These are phyloP conservation scores for Fusarium camptoceras DNA, from an alignment of 2,329 filamentous ascomycete genomes.

Conservation along the genomic window DNA sequence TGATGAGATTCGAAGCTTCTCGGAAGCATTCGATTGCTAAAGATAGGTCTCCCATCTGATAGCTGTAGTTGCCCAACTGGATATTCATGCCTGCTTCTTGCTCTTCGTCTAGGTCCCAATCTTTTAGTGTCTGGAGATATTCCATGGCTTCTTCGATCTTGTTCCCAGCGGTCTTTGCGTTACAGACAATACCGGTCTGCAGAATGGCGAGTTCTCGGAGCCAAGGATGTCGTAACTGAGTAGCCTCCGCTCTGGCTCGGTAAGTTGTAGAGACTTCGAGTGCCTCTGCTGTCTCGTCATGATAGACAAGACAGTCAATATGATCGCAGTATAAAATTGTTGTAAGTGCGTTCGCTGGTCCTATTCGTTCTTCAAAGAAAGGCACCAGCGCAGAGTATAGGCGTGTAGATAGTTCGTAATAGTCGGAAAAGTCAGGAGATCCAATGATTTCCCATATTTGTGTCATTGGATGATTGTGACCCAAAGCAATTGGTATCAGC, in stretches of 20 bases:
- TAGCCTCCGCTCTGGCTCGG: conserved; percentile 46
- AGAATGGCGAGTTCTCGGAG: conserved; percentile 49
- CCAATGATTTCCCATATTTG: conserved; percentile 50
- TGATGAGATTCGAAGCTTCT: conserved; percentile 47
- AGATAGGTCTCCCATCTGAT: conserved; percentile 44
- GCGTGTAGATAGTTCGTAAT: conserved; percentile 49
- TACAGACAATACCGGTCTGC: conserved; percentile 49
- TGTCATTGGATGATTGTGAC: conserved; percentile 47
- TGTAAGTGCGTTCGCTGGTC: conserved; percentile 50
- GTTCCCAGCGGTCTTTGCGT: conserved; percentile 47
- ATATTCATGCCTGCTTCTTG: conserved; percentile 50
- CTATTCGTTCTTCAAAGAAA: conserved; percentile 48
- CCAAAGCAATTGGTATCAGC: conserved; percentile 49
- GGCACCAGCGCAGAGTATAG: conserved; percentile 50
- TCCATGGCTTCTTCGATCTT: conserved; percentile 48
- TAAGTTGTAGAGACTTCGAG: conserved; percentile 48
- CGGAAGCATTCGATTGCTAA: conserved; percentile 48
- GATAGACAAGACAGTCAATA: conserved; percentile 50
- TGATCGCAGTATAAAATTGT: conserved; percentile 52
- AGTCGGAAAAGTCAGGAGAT: conserved; percentile 48
- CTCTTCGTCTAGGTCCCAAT: conserved; percentile 48
- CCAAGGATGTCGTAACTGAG: conserved; percentile 48
- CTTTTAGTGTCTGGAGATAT: conserved; percentile 46
- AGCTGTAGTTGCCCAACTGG: conserved; percentile 51
- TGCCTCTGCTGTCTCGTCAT: conserved; percentile 44